Evolutionary conservation across 257 asterid genomes (phyloP).

Genomic region (Ophiorrhiza pumila): DNA sequence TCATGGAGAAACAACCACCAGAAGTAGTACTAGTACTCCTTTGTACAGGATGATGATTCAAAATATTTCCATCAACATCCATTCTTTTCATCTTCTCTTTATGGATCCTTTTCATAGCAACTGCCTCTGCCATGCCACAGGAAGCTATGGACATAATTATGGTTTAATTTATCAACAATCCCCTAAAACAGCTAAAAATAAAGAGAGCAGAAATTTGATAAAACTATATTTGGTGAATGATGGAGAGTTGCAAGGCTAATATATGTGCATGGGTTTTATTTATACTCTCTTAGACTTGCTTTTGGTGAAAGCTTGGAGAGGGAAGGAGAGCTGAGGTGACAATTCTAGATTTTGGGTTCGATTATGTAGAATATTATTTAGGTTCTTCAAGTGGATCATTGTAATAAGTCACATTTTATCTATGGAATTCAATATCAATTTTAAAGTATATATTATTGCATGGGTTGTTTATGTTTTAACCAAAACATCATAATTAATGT

Average conservation of each 20-base stretch:
- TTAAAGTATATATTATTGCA: too few species aligned
- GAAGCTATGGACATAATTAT: constrained; percentile 32
- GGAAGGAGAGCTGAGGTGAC: too few species aligned
- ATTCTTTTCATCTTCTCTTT: constrained; percentile 45
- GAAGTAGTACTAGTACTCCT: constrained; percentile 3
- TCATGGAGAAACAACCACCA: constrained; percentile 33
- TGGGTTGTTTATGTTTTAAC: too few species aligned
- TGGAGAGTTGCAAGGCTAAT: not conserved
- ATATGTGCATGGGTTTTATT: not conserved
- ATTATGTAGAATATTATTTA: not conserved
- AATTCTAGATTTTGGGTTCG: not conserved
- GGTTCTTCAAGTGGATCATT: too few species aligned
- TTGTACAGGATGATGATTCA: not conserved
- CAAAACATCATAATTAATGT: too few species aligned
- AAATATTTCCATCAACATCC: constrained; percentile 14
- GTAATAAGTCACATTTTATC: too few species aligned
- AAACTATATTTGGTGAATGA: too few species aligned
- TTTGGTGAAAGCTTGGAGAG: too few species aligned
- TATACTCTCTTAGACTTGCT: not conserved
- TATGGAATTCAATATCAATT: too few species aligned
- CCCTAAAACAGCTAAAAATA: not conserved
- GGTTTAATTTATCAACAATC: not conserved
- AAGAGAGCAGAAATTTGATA: not conserved
- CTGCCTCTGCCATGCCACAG: constrained; percentile 43
- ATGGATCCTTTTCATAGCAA: constrained; percentile 37